These are phyloP conservation scores for Carex scoparia DNA, from an alignment of 176 grass and related monocot genomes.

Conservation along the genomic window DNA sequence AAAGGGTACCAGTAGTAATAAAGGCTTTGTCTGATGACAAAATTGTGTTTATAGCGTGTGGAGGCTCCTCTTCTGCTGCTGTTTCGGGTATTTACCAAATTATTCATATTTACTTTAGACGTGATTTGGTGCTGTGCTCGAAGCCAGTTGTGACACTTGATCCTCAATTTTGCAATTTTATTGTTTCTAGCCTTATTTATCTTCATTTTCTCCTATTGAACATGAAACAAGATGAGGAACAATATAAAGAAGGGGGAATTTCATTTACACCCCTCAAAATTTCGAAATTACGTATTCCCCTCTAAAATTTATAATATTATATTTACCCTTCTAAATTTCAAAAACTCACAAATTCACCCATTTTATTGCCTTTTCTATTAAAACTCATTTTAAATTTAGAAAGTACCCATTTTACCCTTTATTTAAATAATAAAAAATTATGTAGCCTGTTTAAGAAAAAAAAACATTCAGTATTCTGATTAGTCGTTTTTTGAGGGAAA, in stretches of 20 bases:
- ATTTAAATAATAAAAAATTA: too few species aligned
- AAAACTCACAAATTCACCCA: too few species aligned
- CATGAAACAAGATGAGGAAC: conserved; percentile 1
- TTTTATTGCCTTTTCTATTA: too few species aligned
- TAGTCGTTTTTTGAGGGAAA: too few species aligned
- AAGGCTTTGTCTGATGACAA: conserved; percentile 58
- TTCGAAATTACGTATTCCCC: too few species aligned
- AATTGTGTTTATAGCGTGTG: conserved; percentile 73
- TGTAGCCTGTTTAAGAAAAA: too few species aligned
- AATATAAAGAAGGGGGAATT: neutral
- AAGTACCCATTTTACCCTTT: too few species aligned
- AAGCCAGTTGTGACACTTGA: neutral
- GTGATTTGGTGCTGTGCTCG: neutral
- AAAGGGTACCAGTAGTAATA: conserved; percentile 62
- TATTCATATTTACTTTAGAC: neutral
- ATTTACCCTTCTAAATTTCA: too few species aligned
- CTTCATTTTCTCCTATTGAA: conserved; percentile 1
- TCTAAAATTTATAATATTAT: too few species aligned
- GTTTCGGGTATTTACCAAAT: conserved; percentile 55
- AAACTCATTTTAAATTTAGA: too few species aligned
- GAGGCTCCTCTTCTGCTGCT: conserved; percentile 93
- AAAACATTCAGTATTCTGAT: too few species aligned
- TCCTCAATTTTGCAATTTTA: neutral
- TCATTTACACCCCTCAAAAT: too few species aligned
- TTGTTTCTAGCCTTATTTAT: conserved; percentile 1